Evolutionary conservation across 2,329 filamentous ascomycete species (phyloP), one percentile per base, ranked within the genome.

Genomic region (Polychaeton citri): DNA sequence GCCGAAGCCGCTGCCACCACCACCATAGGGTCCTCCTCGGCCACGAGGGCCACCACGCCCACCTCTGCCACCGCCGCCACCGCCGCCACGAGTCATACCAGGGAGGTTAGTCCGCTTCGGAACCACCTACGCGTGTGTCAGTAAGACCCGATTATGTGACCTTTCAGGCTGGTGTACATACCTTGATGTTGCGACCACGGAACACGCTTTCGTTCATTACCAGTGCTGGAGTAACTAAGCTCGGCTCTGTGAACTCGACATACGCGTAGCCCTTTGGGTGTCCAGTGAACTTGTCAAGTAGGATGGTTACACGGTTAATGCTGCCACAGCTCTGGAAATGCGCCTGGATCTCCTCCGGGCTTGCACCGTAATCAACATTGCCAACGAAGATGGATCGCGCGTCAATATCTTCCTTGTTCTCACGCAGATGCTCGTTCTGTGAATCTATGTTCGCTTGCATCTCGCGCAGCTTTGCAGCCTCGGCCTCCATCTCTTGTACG

Each of bases 241-340:
- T 87, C 33, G 90, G 86, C 64, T 96, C 90, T 41, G 84, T 81
- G 58, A 98, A 98, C 64, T 98, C 90, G 52, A 98, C 90, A 64
- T 98, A 98, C 55, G 90, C 90, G 65, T 98, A 98, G 46, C 90
- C 90, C 70, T 98, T 98, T n/a, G 90, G 90, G 68, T 96, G 87
- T 45, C 90, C 90, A 8, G 87, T 94, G 57, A 95, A 96, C 68
- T 98, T 98, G 66, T 98, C 90, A 49, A 98, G 67, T 49, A 98
- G 68, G 48, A 98, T 98, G 1, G 90, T 98, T 40, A 98, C 90
- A 42, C 90, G 81, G 63, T 98, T 98, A 69, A 98, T 98, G 48
- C 82, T 85, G 41, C 90, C 90, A 53, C 86, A 93, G 68, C 79
- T 92, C 68, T 94, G 86, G 66, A 98, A 98, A 57, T 98, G 90